phyloP scores from a whole-genome alignment of 306 rosid genomes.

The Vachellia pachyceras region DNA sequence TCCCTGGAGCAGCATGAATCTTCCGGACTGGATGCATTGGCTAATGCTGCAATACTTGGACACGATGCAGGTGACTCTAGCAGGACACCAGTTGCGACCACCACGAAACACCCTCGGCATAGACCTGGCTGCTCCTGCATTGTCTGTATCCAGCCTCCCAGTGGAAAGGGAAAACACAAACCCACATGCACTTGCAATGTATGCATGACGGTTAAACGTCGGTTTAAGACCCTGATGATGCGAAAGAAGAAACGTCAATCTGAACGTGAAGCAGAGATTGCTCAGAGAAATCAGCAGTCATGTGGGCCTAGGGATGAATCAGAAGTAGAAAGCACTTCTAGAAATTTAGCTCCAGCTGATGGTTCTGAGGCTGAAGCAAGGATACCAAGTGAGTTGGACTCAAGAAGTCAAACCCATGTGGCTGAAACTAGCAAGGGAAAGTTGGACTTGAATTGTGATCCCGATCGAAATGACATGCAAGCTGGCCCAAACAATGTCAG shows the following conservation, averaged over 20 bases:
- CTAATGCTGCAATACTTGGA: conserved; percentile 87
- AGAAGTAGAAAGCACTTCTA: no score
- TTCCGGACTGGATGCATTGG: conserved; percentile 93
- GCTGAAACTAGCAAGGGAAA: conserved; percentile 72
- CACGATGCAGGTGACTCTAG: conserved; percentile 68
- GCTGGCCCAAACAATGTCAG: conserved; percentile 58
- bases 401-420: conserved; percentile 62
- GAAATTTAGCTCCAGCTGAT: conserved; percentile 64
- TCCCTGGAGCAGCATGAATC: conserved; percentile 64
- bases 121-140: conserved; percentile 99
- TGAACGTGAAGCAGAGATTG: conserved; percentile 96
- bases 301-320: conserved; percentile 63
- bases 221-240: conserved; percentile 95
- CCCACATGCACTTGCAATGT: conserved; percentile 94
- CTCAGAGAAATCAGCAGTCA: conserved; percentile 71
- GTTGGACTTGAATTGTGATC: conserved; percentile 83
- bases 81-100: conserved; percentile 73
- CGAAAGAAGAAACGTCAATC: conserved; percentile 96
- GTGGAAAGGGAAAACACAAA: conserved; percentile 99
- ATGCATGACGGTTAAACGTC: conserved; percentile 95
- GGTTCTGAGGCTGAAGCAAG: conserved; percentile 70
- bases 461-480: conserved; percentile 66
- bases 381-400: conserved; percentile 64
- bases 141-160: conserved; percentile 99
- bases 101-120: conserved; percentile 96